Evolutionary conservation across 2,329 filamentous ascomycete genomes (phyloP).

Genomic region (Aureobasidium sp.): DNA sequence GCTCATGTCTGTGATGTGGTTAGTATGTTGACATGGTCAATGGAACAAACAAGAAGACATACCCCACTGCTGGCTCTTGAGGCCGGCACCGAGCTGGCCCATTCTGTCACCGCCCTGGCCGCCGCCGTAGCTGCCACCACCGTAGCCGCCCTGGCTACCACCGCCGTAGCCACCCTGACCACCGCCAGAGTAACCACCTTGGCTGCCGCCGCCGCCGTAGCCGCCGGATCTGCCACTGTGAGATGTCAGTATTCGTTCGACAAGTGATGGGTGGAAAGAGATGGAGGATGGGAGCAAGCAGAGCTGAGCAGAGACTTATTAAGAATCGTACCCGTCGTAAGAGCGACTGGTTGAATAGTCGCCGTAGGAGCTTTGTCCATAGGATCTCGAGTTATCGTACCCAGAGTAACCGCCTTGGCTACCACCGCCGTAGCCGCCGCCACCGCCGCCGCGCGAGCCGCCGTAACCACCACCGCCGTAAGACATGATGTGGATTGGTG

Average conservation of each 20-base stretch:
- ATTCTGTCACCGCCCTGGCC: slow-evolving; percentile 76
- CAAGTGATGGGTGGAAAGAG: neutral
- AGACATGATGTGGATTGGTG: slow-evolving; percentile 49
- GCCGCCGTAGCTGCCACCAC: slow-evolving; percentile 31
- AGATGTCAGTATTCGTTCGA: neutral
- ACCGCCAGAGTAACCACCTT: slow-evolving; percentile 23
- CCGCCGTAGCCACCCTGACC: slow-evolving; percentile 19
- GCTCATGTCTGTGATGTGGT: slow-evolving; percentile 53
- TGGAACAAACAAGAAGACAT: slow-evolving; percentile 32
- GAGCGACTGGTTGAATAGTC: slow-evolving; percentile 13
- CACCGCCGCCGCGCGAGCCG: slow-evolving; percentile 30
- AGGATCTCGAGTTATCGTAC: slow-evolving; percentile 19
- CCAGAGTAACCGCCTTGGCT: slow-evolving; percentile 30
- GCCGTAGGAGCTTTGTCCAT: slow-evolving; percentile 34
- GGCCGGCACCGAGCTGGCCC: slow-evolving; percentile 76
- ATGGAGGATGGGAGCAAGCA: neutral
- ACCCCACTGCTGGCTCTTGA: slow-evolving; percentile 89
- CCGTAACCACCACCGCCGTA: slow-evolving; percentile 49
- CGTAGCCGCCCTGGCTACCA: slow-evolving; percentile 22
- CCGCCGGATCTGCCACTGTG: slow-evolving; percentile 12
- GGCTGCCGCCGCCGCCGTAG: slow-evolving; percentile 9
- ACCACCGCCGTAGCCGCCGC: slow-evolving; percentile 18
- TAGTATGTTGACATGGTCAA: slow-evolving; percentile 19
- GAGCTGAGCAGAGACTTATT: slow-evolving; percentile 2
- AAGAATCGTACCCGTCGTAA: slow-evolving; percentile 8